Evolutionary conservation across 257 asterid genomes (phyloP), one percentile per base, ranked within the genome.

Genomic region (Solanum bulbocastanum): DNA sequence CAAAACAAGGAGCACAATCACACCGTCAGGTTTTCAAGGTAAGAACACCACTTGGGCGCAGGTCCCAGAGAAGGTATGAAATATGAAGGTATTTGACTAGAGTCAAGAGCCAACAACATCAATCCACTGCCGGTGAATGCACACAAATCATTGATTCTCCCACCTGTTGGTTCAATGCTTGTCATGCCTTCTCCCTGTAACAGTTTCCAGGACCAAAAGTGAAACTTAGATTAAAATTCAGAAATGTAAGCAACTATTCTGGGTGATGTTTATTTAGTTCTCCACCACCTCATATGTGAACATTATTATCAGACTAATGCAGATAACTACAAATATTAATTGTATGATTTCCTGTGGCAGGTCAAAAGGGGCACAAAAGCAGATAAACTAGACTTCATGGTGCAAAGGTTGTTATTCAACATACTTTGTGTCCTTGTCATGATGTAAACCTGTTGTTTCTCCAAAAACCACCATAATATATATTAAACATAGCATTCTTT

Each of bases 1-100:
- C 32, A 75, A 81, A 52, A 42, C 65, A 76, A 90, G 88, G 74
- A 46, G 83, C 84, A 78, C 74, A 86, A 32, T 9, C 93, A 86
- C 87, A 97, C 98, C 87, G 98, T 97, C 90, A 97, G 84, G 87
- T 92, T 95, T 87, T 97, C 98, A 84, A 97, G 88, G 90, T 93
- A 91, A 79, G 99, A 92, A 86, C 97, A 93, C 99, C 99, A 97
- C 92, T 95, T 97, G 42, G 99, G 99, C 73, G 98, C 99, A 79
- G 98, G 98, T 78, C 99, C 99, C 76, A 97, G 98, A 88, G 95
- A 97, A 86, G 99, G 99, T 89, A 95, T 93, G 92, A 95, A 97
- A 90, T 93, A 97, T 88, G 98, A 94, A 36, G 99, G 99, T 91
- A 97, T 94, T 87, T 95, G 98, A 88, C 96, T 95, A 91, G 90